These are phyloP conservation scores for Jasminum sambac DNA, from an alignment of 257 asterid species.

Conservation along the genomic window DNA sequence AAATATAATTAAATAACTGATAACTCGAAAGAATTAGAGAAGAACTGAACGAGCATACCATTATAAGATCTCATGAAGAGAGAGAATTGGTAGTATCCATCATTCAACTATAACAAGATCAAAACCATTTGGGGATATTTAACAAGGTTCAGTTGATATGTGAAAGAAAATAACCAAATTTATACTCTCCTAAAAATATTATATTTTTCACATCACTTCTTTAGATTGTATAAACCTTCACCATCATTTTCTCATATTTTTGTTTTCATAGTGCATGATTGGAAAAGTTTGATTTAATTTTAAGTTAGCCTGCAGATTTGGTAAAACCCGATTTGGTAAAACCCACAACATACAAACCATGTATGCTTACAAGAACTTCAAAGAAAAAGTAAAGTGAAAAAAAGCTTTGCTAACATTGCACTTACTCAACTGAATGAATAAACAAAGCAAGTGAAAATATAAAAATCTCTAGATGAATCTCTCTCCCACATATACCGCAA, in stretches of 20 bases:
- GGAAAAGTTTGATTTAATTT: too few species aligned
- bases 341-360: too few species aligned
- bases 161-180: background rate
- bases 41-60: background rate
- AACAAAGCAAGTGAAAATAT: background rate
- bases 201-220: background rate
- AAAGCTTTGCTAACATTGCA: too few species aligned
- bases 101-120: constrained; percentile 1
- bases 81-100: background rate
- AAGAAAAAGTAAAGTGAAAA: too few species aligned
- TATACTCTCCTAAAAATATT: background rate
- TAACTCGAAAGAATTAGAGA: background rate
- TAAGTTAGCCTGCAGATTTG: too few species aligned
- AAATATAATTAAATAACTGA: background rate
- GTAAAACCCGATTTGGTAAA: too few species aligned
- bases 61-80: background rate
- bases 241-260: background rate
- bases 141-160: background rate
- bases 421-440: background rate
- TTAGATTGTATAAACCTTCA: background rate
- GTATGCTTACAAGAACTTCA: too few species aligned
- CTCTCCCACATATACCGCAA: background rate
- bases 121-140: background rate
- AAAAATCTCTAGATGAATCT: background rate
- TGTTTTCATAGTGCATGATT: background rate